Conservation (phyloP, 805 yeast species). For the Lachancea thermotolerans region DNA sequence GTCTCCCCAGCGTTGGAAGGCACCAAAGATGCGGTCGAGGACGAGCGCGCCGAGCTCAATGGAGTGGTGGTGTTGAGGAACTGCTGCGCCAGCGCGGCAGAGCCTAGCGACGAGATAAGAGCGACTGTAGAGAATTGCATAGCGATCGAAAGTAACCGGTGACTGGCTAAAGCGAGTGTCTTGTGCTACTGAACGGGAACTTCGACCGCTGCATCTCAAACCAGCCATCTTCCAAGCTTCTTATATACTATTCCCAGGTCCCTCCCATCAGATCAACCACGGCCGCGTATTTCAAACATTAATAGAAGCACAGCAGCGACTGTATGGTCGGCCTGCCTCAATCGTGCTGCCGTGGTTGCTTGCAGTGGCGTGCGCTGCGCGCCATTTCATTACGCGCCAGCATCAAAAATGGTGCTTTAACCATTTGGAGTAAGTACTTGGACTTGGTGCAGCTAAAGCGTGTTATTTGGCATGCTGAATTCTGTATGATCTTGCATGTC, state of each 20-base stretch:
- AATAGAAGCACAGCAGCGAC: too few species aligned
- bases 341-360: too few species aligned
- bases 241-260: neutral
- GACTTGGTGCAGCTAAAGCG: too few species aligned
- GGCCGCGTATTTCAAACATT: too few species aligned
- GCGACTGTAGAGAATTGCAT: slow-evolving; percentile 11
- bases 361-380: too few species aligned
- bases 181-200: neutral
- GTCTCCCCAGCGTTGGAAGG: slow-evolving; percentile 42
- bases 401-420: too few species aligned
- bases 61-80: neutral
- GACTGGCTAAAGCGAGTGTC: slow-evolving; percentile 4
- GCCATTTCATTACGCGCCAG: too few species aligned
- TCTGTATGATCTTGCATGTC: too few species aligned
- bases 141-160: neutral
- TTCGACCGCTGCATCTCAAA: too few species aligned
- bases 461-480: too few species aligned
- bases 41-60: neutral
- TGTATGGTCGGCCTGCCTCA: too few species aligned
- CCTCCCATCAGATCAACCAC: neutral
- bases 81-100: slow-evolving; percentile 4
- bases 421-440: too few species aligned
- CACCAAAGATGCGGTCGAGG: slow-evolving; percentile 14
- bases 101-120: slow-evolving; percentile 1
- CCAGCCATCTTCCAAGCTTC: neutral